These are phyloP conservation scores for Diutina sp. DNA, from an alignment of 1,139 yeast genomes.

Conservation along the genomic window DNA sequence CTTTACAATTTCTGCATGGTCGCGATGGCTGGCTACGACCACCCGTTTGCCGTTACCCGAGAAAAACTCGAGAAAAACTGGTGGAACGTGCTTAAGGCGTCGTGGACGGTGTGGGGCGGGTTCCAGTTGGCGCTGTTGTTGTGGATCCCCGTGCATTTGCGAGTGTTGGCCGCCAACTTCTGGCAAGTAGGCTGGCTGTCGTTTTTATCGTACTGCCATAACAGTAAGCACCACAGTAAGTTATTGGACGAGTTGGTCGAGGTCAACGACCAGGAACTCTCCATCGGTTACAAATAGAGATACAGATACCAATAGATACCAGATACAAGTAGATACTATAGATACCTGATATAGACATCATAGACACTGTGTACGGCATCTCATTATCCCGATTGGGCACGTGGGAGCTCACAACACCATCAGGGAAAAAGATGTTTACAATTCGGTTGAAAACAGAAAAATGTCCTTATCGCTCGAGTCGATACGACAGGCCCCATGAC, in stretches of 20 bases:
- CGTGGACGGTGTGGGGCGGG: conserved; percentile 34
- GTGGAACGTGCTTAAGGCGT: conserved; percentile 29
- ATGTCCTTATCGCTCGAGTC: too few relatives aligned
- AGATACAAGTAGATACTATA: too few relatives aligned
- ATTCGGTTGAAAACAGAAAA: too few relatives aligned
- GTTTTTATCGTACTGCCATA: conserved; percentile 30
- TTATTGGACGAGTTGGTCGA: conserved; percentile 27
- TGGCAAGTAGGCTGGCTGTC: conserved; percentile 36
- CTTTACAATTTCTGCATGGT: conserved; percentile 30
- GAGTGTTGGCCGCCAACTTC: conserved; percentile 25
- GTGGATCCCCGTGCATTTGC: conserved; percentile 27
- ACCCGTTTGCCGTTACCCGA: conserved; percentile 20
- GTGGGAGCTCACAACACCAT: too few relatives aligned
- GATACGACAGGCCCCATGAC: too few relatives aligned
- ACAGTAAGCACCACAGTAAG: conserved; percentile 32
- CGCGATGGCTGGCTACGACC: conserved; percentile 21
- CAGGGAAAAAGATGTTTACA: too few relatives aligned
- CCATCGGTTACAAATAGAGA: conserved; percentile 15
- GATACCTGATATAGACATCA: too few relatives aligned
- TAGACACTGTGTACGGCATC: too few relatives aligned
- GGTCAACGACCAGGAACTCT: conserved; percentile 20
- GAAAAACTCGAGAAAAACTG: conserved; percentile 26
- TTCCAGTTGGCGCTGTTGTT: conserved; percentile 27
- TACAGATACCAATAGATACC: too few relatives aligned
- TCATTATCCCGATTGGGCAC: too few relatives aligned